Conservation (phyloP, 306 rosid species). For the Inga leiocalycina region DNA sequence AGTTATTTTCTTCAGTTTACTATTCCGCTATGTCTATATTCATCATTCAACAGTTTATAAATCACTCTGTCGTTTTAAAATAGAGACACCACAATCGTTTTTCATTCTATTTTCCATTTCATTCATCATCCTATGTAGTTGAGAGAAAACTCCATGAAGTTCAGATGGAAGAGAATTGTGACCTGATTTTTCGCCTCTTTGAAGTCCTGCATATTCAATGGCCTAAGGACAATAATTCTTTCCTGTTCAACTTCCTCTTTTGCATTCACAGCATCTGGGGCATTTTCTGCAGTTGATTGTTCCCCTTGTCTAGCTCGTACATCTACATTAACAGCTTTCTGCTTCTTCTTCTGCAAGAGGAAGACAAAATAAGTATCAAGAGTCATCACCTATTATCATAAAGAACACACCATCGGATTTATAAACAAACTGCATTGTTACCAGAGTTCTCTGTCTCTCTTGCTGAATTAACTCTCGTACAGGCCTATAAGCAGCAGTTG, state of each 20-base stretch:
- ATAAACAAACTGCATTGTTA: slow-evolving; percentile 28
- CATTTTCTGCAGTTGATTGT: background rate
- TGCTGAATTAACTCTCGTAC: slow-evolving; percentile 85
- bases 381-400: slow-evolving; percentile 18
- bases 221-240: slow-evolving; percentile 76
- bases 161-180: background rate
- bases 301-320: slow-evolving; percentile 9
- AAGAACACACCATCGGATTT: slow-evolving; percentile 1
- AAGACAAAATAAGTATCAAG: background rate
- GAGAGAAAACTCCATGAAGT: background rate
- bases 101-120: background rate
- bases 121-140: background rate
- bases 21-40: background rate
- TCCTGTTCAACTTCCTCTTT: slow-evolving; percentile 42
- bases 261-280: slow-evolving; percentile 36
- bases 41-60: background rate
- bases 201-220: slow-evolving; percentile 83
- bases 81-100: background rate
- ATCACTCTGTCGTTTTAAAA: background rate
- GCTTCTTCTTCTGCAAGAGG: slow-evolving; percentile 60
- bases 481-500: slow-evolving; percentile 91
- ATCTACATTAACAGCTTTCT: slow-evolving; percentile 42
- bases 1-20: background rate
- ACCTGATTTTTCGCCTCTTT: slow-evolving; percentile 86
- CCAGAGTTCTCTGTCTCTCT: slow-evolving; percentile 79